phyloP scores from a whole-genome alignment of 2,329 filamentous ascomycete genomes.

The Pseudogymnoascus sp. region DNA sequence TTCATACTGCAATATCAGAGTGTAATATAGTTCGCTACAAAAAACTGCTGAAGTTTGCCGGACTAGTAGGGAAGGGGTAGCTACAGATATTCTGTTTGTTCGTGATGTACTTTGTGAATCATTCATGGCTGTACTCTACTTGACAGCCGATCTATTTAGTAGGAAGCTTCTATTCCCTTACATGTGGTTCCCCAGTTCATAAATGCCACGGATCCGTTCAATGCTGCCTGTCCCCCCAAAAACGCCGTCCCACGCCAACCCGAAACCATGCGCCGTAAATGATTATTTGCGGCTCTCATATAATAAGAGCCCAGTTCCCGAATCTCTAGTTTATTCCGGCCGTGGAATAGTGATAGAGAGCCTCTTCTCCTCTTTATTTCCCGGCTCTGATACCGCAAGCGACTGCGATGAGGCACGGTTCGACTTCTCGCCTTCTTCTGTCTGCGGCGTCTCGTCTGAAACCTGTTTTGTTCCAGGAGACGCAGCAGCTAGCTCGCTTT shows the following conservation, averaged over 20 bases:
- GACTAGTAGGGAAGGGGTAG: neutral
- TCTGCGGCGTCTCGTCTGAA: neutral
- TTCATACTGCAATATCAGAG: neutral
- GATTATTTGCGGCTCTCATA: neutral
- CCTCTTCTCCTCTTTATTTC: slow-evolving; percentile 26
- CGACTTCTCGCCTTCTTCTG: slow-evolving; percentile 16
- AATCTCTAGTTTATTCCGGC: slow-evolving; percentile 10
- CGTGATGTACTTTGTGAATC: neutral
- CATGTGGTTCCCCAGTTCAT: neutral
- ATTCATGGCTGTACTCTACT: neutral
- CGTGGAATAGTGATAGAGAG: slow-evolving; percentile 34
- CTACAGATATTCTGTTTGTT: neutral
- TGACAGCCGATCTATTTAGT: neutral
- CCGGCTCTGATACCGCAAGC: slow-evolving; percentile 18
- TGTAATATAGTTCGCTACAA: neutral
- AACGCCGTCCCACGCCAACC: neutral
- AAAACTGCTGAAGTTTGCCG: neutral
- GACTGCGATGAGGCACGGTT: slow-evolving; percentile 20
- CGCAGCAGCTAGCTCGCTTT: neutral
- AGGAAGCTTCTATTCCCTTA: neutral
- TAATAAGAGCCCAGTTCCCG: neutral
- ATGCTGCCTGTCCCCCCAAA: neutral
- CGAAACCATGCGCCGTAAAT: neutral
- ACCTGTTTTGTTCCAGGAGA: neutral
- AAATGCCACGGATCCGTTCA: neutral